Evolutionary conservation across 2,329 filamentous ascomycete species (phyloP).

Genomic region (Ceratocystis eucalypticola): DNA sequence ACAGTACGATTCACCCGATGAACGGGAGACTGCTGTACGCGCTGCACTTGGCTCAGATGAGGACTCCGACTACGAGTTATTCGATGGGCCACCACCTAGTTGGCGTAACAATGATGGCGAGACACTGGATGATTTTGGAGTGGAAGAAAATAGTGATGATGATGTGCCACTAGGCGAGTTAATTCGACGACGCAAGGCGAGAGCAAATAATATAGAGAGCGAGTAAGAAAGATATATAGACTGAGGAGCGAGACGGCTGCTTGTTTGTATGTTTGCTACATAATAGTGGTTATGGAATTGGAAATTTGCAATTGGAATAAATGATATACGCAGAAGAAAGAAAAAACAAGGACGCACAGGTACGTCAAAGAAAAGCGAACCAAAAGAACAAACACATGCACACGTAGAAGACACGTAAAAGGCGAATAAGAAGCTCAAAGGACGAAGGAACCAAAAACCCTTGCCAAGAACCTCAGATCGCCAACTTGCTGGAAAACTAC

Average conservation of each 20-base stretch:
- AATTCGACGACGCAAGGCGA: slow-evolving; percentile 40
- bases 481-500: slow-evolving; percentile 28
- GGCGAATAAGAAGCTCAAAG: background rate
- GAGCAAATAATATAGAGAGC: slow-evolving; percentile 22
- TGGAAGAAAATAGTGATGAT: slow-evolving; percentile 49
- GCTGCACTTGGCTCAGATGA: slow-evolving; percentile 28
- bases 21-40: slow-evolving; percentile 23
- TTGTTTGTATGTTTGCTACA: background rate
- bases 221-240: background rate
- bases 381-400: slow-evolving; percentile 15
- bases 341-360: slow-evolving; percentile 17
- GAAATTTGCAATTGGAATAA: background rate
- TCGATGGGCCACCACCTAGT: slow-evolving; percentile 29
- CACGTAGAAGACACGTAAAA: background rate
- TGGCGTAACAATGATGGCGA: slow-evolving; percentile 71
- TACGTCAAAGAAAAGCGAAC: slow-evolving; percentile 22
- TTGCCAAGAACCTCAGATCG: no score
- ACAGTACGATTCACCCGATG: slow-evolving; percentile 38
- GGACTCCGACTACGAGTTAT: slow-evolving; percentile 19
- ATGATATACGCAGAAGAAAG: slow-evolving; percentile 17
- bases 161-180: slow-evolving; percentile 60
- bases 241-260: background rate
- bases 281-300: background rate
- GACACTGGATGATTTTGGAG: slow-evolving; percentile 59
- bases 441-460: background rate